Conservation (phyloP, 768 basidiomycete species). For the Mycena indigotica region DNA sequence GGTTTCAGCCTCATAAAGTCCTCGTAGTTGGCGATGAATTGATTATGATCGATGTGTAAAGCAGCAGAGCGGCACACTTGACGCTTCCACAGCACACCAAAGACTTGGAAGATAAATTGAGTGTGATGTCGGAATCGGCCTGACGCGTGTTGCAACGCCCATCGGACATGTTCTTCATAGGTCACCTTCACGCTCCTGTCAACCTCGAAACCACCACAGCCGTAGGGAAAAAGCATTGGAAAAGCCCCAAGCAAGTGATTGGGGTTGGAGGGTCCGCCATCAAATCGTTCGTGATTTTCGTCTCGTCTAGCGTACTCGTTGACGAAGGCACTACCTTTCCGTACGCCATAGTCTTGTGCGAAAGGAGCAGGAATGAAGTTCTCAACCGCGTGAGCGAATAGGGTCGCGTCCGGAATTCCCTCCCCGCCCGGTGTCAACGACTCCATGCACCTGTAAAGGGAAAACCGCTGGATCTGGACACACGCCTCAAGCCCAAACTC, state of each 20-base stretch:
- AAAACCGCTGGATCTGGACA: background rate
- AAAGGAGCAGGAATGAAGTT: background rate
- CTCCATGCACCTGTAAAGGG: slow-evolving; percentile 3
- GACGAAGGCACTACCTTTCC: slow-evolving; percentile 26
- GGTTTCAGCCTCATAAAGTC: slow-evolving; percentile 29
- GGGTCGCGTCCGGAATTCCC: background rate
- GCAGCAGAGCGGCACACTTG: slow-evolving; percentile 24
- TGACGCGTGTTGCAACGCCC: slow-evolving; percentile 33
- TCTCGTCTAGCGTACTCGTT: slow-evolving; percentile 31
- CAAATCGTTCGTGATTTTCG: slow-evolving; percentile 12
- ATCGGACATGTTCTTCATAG: slow-evolving; percentile 32
- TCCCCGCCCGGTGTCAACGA: background rate
- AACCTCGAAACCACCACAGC: slow-evolving; percentile 35
- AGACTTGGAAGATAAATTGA: slow-evolving; percentile 32
- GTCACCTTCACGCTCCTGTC: slow-evolving; percentile 17
- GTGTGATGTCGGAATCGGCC: slow-evolving; percentile 21
- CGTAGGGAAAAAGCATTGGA: slow-evolving; percentile 39
- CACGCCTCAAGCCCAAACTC: too few species aligned
- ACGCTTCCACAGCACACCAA: slow-evolving; percentile 33
- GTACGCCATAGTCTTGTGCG: slow-evolving; percentile 7
- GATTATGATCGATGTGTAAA: slow-evolving; percentile 33
- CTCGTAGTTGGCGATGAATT: slow-evolving; percentile 25
- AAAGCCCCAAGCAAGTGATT: slow-evolving; percentile 36
- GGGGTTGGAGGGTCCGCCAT: slow-evolving; percentile 27
- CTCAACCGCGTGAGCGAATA: background rate